phyloP scores from a whole-genome alignment of 306 rosid species.

The Calophaca sinica region DNA sequence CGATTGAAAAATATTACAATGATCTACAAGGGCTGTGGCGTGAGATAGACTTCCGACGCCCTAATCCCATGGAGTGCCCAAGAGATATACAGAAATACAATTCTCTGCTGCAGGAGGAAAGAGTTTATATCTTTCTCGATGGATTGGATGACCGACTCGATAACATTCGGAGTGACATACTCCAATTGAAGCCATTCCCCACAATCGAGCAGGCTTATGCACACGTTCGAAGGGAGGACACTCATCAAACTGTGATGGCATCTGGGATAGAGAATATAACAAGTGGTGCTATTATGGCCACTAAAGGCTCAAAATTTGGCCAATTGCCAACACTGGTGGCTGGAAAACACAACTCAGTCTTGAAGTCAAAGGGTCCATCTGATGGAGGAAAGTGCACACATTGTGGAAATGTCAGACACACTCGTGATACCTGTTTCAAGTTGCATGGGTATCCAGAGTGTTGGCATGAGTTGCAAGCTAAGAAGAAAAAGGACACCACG shows the following conservation, averaged over 20 bases:
- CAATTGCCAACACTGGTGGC: not conserved
- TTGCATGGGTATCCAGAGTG: not conserved
- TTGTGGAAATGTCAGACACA: not conserved
- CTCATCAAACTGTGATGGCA: not conserved
- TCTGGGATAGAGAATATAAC: not conserved
- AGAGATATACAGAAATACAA: slow-evolving; percentile 1
- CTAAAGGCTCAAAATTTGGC: slow-evolving; percentile 7
- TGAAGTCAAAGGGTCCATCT: not conserved
- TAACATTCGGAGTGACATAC: too few species aligned
- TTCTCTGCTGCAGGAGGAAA: not conserved
- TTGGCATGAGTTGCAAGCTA: not conserved
- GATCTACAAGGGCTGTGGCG: slow-evolving; percentile 1
- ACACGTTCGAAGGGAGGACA: not conserved
- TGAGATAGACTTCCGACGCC: slow-evolving; percentile 14
- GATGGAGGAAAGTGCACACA: not conserved
- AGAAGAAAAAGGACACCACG: not conserved
- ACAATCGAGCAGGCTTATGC: slow-evolving; percentile 18
- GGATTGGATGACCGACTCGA: too few species aligned
- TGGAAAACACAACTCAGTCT: not conserved
- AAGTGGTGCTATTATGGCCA: not conserved
- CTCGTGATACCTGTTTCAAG: not conserved
- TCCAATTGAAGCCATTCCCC: not conserved
- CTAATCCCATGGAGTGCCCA: not conserved
- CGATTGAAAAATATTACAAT: slow-evolving; percentile 2
- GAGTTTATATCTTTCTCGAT: too few species aligned